A percentile compares a stretch with the other conserved stretches of the same genome.
phyloP scores from a whole-genome alignment of 2,329 filamentous ascomycete genomes.

The Huntiella bhutanensis region DNA sequence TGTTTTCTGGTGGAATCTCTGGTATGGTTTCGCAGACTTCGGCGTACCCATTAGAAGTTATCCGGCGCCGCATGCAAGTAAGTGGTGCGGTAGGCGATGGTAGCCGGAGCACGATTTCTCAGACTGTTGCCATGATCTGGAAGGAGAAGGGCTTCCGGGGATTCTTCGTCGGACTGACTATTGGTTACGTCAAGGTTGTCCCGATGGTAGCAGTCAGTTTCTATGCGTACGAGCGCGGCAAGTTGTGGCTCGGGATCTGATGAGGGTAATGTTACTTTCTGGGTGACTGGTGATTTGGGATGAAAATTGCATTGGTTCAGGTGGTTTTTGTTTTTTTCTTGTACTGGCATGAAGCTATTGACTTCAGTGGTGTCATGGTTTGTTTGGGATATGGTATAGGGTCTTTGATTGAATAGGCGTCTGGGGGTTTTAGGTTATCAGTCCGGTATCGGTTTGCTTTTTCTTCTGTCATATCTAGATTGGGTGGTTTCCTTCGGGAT shows the following conservation, averaged over 20 bases:
- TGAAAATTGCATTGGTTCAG: neutral
- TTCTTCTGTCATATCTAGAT: neutral
- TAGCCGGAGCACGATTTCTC: conserved; percentile 53
- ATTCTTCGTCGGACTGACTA: conserved; percentile 83
- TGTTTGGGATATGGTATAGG: no score
- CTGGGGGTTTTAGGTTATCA: neutral
- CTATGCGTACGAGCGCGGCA: conserved; percentile 46
- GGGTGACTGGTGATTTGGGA: neutral
- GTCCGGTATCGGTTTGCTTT: neutral
- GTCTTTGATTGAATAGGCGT: no score
- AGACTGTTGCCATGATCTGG: conserved; percentile 60
- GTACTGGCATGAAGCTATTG: neutral
- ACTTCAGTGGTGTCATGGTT: no score
- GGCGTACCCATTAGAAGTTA: conserved; percentile 86
- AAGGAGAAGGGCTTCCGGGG: conserved; percentile 58
- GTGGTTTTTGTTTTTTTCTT: neutral
- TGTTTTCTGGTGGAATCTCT: conserved; percentile 66
- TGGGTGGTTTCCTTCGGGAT: neutral
- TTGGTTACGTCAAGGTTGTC: conserved; percentile 87
- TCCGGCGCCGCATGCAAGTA: conserved; percentile 87
- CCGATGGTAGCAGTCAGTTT: conserved; percentile 64
- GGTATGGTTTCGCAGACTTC: conserved; percentile 79
- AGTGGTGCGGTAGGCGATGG: conserved; percentile 87
- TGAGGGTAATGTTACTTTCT: neutral
- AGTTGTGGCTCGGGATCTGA: conserved; percentile 47